Conservation (phyloP, 331 rosid genomes). For the Arachis monticola region DNA sequence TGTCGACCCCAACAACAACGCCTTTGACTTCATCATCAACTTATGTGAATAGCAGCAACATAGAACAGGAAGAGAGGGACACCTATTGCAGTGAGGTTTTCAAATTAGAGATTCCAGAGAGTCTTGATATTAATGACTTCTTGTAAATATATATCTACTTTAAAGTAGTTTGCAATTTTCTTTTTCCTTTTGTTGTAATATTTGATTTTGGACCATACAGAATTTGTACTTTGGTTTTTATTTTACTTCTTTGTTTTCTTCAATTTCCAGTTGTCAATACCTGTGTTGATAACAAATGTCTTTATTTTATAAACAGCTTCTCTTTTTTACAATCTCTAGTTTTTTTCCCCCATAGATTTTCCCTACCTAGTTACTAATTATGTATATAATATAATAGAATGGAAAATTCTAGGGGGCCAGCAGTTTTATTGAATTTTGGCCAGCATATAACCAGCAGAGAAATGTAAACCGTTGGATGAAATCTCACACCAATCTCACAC, state of each 20-base stretch:
- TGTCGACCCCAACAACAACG: slow-evolving; percentile 63
- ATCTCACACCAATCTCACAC: no score
- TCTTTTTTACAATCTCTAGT: no score
- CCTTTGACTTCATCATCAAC: slow-evolving; percentile 72
- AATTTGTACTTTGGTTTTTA: slow-evolving; percentile 9
- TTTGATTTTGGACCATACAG: slow-evolving; percentile 17
- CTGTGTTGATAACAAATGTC: slow-evolving; percentile 28
- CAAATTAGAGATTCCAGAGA: slow-evolving; percentile 83
- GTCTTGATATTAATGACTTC: slow-evolving; percentile 71
- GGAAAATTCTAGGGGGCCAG: no score
- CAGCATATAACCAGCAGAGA: no score
- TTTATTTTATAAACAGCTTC: slow-evolving; percentile 6
- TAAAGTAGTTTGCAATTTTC: slow-evolving; percentile 20
- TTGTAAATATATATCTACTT: slow-evolving; percentile 55
- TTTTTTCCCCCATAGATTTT: no score
- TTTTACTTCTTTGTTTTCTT: not conserved
- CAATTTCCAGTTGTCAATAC: slow-evolving; percentile 38
- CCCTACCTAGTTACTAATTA: no score
- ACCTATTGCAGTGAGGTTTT: slow-evolving; percentile 71
- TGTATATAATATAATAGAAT: no score
- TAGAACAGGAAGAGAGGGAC: slow-evolving; percentile 75
- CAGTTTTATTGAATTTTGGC: no score
- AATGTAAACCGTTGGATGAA: no score
- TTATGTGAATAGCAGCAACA: slow-evolving; percentile 57
- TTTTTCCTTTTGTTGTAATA: slow-evolving; percentile 9